Evolutionary conservation across 208 protist species (phyloP).

Genomic region (Balamuthia mandrillaris): DNA sequence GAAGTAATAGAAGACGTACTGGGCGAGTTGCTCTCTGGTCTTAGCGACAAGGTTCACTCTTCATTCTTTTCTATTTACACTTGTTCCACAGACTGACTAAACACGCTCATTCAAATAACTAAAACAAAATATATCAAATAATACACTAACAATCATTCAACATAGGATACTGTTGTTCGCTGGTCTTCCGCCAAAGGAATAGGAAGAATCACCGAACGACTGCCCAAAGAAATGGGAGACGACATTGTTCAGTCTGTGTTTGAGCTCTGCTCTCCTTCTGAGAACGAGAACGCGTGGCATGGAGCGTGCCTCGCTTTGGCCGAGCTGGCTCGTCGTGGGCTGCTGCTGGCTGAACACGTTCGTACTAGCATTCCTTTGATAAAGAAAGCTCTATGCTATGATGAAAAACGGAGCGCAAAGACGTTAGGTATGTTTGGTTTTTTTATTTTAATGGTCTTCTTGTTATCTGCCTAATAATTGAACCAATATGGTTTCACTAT

Average conservation of each 20-base stretch:
- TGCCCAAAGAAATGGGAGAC: constrained; percentile 81
- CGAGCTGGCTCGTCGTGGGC: constrained; percentile 89
- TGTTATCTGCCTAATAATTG: too few relatives aligned
- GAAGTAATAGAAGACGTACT: constrained; percentile 63
- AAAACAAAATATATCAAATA: too few relatives aligned
- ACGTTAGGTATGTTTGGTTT: too few relatives aligned
- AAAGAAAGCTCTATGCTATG: constrained; percentile 81
- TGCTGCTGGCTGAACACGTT: constrained; percentile 83
- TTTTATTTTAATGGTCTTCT: constrained; percentile 29
- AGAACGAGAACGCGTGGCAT: constrained; percentile 80
- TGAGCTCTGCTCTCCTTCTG: constrained; percentile 66
- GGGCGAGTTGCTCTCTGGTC: constrained; percentile 51
- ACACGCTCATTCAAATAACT: too few relatives aligned
- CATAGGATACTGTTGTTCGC: constrained; percentile 90
- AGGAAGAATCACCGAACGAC: constrained; percentile 85
- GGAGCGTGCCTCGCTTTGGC: constrained; percentile 91
- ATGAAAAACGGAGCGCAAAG: constrained; percentile 84
- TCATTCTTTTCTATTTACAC: not conserved
- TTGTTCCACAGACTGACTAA: too few relatives aligned
- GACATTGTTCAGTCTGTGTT: constrained; percentile 84
- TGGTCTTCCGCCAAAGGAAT: constrained; percentile 95
- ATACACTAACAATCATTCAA: too few relatives aligned
- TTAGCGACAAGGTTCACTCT: constrained; percentile 49
- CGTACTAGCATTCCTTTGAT: constrained; percentile 67
- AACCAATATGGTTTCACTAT: too few relatives aligned